phyloP scores from a whole-genome alignment of 164 flowering plant genomes.

The Echeveria elegans region DNA sequence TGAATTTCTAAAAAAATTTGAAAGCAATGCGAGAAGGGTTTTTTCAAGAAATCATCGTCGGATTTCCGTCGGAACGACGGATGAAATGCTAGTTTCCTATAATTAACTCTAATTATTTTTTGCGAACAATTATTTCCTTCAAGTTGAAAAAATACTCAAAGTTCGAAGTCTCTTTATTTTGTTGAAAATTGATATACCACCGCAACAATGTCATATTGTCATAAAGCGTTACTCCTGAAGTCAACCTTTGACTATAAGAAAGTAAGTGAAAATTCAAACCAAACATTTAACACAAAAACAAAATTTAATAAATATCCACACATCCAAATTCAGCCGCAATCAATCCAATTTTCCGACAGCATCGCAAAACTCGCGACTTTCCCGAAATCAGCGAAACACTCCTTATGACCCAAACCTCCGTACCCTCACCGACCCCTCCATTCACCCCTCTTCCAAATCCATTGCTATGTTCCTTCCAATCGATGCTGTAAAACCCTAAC shows the following conservation, averaged over 20 bases:
- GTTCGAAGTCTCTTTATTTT: no score
- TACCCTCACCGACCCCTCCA: background rate
- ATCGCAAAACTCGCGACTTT: background rate
- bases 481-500: slow-evolving; percentile 1
- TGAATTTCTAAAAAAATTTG: no score
- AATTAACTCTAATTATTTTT: no score
- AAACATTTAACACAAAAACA: background rate
- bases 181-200: no score
- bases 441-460: background rate
- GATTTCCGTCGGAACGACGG: no score
- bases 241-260: background rate
- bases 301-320: background rate
- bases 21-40: no score
- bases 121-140: no score
- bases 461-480: background rate
- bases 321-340: background rate
- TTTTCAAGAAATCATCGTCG: no score
- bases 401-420: background rate
- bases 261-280: no score
- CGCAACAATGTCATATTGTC: no score
- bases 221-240: background rate
- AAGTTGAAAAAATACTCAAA: no score
- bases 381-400: background rate
- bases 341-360: background rate
- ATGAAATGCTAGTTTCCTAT: no score